Evolutionary conservation across 2,329 filamentous ascomycete species (phyloP), one percentile per base, ranked within the genome.

Genomic region (Rhynchosporium agropyri): DNA sequence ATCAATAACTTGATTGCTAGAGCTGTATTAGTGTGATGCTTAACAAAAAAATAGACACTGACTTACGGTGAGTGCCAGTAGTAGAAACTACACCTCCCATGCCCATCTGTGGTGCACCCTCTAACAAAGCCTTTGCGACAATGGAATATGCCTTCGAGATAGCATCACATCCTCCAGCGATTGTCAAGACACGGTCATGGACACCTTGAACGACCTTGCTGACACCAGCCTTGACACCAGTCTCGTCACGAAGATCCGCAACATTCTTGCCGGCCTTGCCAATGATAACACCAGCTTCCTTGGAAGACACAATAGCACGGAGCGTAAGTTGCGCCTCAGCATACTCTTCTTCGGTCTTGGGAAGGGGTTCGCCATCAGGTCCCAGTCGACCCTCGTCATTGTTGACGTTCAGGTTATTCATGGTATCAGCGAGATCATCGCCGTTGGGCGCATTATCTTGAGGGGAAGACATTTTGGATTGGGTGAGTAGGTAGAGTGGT

Each of bases 261-360:
- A 99, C 95, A 74, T 99, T 98, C 84, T 98, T 97, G 75, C 95
- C 95, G 63, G 89, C 92, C 81, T 99, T 99, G 78, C 95, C 95
- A 77, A 99, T 99, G 78, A 99, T 98, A 73, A 99, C 92, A 75
- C 95, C 95, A 64, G 95, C 95, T 80, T 99, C 95, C 81, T 98
- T 98, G 77, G 95, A 97, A 40, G 95, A 97, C 70, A 99, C 95
- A 76, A 99, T 97, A 72, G 95, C 95, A 76, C 95, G 91, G 68
- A 99, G 86, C 66, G 95, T 99, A 73, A 99, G 84, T 79, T 96
- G 91, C 58, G 93, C 88, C 76, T 92, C 87, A 58, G 92, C 92
- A 76, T 99, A 99, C 78, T 99, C 95, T 76, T 98, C 93, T 72
- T 99, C 95, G 63, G 94, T 96, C 81, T 94, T 95, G 73, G 92